Conservation (phyloP, 2,329 filamentous ascomycete genomes). For the Pseudocercospora eumusae region DNA sequence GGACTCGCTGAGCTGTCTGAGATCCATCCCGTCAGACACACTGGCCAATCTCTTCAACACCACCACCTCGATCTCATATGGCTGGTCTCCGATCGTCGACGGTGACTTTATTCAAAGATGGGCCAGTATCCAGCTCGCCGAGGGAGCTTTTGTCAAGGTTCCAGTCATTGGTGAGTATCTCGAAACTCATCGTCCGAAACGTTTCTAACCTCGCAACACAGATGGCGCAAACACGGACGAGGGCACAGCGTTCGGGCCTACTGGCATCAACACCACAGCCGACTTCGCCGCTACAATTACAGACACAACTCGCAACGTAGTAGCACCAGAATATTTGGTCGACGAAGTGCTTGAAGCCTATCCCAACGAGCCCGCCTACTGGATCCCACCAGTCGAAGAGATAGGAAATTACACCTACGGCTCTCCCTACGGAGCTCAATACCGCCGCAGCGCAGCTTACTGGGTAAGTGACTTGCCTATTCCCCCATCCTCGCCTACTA, state of each 20-base stretch:
- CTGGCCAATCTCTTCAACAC: conserved; percentile 38
- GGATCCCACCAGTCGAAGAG: conserved; percentile 47
- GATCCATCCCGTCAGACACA: conserved; percentile 43
- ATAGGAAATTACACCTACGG: conserved; percentile 43
- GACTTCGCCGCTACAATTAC: conserved; percentile 53
- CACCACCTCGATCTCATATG: conserved; percentile 32
- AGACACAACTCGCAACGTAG: conserved; percentile 28
- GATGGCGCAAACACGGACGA: conserved; percentile 67
- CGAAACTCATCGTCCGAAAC: background rate
- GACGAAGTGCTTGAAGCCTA: conserved; percentile 54
- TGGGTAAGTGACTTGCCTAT: conserved; percentile 16
- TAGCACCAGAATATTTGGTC: conserved; percentile 28
- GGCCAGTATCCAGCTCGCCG: conserved; percentile 56
- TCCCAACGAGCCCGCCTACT: conserved; percentile 53
- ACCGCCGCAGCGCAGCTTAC: conserved; percentile 58
- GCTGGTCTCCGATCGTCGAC: conserved; percentile 54
- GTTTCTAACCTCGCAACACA: conserved; percentile 52
- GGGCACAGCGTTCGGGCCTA: conserved; percentile 58
- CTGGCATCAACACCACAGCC: conserved; percentile 57
- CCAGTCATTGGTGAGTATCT: conserved; percentile 24
- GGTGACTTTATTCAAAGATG: conserved; percentile 58
- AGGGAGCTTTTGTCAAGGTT: conserved; percentile 64
- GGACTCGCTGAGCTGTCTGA: conserved; percentile 67
- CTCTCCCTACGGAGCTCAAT: conserved; percentile 49
- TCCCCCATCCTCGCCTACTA: background rate